Evolutionary conservation across 305 asterid genomes (phyloP), one percentile per base, ranked within the genome.

Genomic region (Fraxinus sp.): DNA sequence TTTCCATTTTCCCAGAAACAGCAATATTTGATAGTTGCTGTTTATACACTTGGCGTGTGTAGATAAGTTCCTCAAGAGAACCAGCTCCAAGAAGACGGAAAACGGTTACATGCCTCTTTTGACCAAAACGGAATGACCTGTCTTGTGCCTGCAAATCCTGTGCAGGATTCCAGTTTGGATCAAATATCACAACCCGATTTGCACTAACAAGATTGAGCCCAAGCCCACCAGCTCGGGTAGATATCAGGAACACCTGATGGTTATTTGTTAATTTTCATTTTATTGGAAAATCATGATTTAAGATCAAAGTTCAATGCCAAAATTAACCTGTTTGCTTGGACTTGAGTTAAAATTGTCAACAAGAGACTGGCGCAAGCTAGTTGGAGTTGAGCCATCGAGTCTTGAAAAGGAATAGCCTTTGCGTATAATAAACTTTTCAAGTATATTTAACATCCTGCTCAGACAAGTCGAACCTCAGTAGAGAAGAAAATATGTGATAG

Each of bases 61-160:
- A 96, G 74, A 96, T 91, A 73, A 96, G 98, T 88, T 96, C 99
- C 89, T 96, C 99, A 1, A 96, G 94, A 79, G 99, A 92, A 84
- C 99, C 98, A 13, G 98, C 99, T 55, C 97, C 97, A 80, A 96
- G 98, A 78, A 96, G 91, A 81, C 99, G 98, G 84, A 94, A 94
- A 73, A 94, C 99, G 57, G 93, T 88, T 76, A 94, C 98, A 80
- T 94, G 98, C 81, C 98, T 84, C 86, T 92, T 94, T 89, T 96
- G 98, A 68, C 99, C 98, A 81, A 83, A 94, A 32, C 98, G 94
- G 80, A 96, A 96, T 76, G 99, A 94, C 79, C 99, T 90, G 49
- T 96, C 99, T 86, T 94, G 98, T 11, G 99, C 99, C 91, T 96
- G 99, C 89, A 96, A 83, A 89, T 96, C 98, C 83, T 96, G 98